Evolutionary conservation across 1,284 basidiomycete genomes (phyloP), one percentile per base, ranked within the genome.

Genomic region (Tausonia pullulans): DNA sequence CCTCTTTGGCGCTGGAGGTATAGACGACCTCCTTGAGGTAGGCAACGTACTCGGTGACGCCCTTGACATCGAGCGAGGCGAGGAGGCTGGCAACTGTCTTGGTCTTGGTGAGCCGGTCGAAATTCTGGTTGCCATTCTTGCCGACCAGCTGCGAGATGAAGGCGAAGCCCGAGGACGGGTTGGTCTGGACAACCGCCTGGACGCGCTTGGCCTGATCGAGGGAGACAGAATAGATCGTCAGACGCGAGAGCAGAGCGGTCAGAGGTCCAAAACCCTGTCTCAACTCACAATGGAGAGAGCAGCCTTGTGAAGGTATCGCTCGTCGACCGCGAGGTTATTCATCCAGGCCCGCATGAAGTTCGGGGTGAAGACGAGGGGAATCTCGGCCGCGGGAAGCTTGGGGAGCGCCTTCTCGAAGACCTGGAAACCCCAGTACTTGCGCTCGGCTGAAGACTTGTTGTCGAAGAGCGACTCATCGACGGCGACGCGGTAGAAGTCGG

Each of bases 321-420:
- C 92, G 62, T 82, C 81, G 63, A 88, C 87, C 0, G 90, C 87
- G 27, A 98, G 82, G 73, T 98, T 92, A 74, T 95, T 96, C 69
- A 96, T 94, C 89, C 93, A 95, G 51, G 87, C 87, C 54, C 92
- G 86, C 88, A 98, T 94, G 71, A 97, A 90, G 75, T 97, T 95
- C 70, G 87, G 87, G 10, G 91, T 95, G 76, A 98, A 96, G 16
- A 98, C 80, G 80, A 90, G 85, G 0, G 90, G 87, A 70, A 94
- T 80, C 61, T 85, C 85, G 40, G 81, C 75, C 16, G 83, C 77
- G 6, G 81, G 79, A 27, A 92, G 81, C 14, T 85, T 84, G 7
- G 84, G 81, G 51, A 97, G 78, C 0, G 90, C 85, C 68, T 84
- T 87, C 71, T 87, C 84, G 75, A 98, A 90, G 27, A 97, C 83